These are phyloP conservation scores for Colletotrichum sp. DNA, from an alignment of 2,329 filamentous ascomycete genomes.

Conservation along the genomic window DNA sequence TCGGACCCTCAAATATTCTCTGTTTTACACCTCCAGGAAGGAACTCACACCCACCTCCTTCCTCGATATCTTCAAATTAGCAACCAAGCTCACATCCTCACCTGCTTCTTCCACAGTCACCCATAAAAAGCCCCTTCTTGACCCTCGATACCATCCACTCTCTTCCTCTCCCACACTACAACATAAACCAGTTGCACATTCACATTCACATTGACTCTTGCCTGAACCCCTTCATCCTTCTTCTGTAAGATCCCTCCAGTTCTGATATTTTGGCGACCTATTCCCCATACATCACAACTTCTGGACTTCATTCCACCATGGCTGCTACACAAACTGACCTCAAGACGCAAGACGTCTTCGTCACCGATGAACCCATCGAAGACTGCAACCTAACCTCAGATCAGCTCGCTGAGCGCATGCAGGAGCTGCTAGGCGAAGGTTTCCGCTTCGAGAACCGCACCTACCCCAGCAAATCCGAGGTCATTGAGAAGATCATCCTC, in stretches of 20 bases:
- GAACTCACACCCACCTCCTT: background rate
- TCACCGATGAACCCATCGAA: background rate
- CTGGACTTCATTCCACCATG: background rate
- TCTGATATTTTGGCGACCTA: background rate
- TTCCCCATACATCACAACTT: background rate
- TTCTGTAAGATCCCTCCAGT: background rate
- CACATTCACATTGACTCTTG: background rate
- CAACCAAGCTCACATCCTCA: background rate
- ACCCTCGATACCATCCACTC: background rate
- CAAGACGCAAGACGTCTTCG: background rate
- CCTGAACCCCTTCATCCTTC: background rate
- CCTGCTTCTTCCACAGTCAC: background rate
- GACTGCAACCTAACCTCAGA: background rate
- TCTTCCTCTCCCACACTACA: background rate
- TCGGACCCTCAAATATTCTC: background rate
- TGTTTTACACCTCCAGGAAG: background rate
- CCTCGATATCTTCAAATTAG: background rate
- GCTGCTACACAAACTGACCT: background rate
- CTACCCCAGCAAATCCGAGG: background rate
- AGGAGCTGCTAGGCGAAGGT: background rate
- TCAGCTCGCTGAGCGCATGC: background rate
- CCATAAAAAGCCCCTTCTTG: background rate
- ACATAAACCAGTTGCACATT: background rate
- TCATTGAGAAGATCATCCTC: background rate
- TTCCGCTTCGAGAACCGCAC: background rate